phyloP scores from a whole-genome alignment of 176 grass and related monocot species.

The maize (Zea mays) region Zm-B73-REFERENCE-NAM-5.0 NC_050097.1:10447001-10447500 shows the following conservation, averaged over 20 bases:
- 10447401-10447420: too few relatives aligned
- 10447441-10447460: background rate
- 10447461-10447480: background rate
- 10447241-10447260: background rate
- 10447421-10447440: too few relatives aligned
- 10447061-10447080: background rate
- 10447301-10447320: conserved; percentile 1
- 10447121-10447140: background rate
- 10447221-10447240: background rate
- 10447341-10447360: too few relatives aligned
- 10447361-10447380: too few relatives aligned
- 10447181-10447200: conserved; percentile 4
- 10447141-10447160: background rate
- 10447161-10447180: background rate
- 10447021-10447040: background rate
- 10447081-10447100: background rate
- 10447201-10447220: conserved; percentile 4
- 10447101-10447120: background rate
- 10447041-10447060: background rate
- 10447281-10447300: background rate
- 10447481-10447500: background rate
- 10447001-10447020: background rate
- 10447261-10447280: conserved; percentile 14
- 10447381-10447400: too few relatives aligned
- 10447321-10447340: background rate